Conservation (phyloP, 2,329 filamentous ascomycete genomes). For the Colletotrichum abscissum region DNA sequence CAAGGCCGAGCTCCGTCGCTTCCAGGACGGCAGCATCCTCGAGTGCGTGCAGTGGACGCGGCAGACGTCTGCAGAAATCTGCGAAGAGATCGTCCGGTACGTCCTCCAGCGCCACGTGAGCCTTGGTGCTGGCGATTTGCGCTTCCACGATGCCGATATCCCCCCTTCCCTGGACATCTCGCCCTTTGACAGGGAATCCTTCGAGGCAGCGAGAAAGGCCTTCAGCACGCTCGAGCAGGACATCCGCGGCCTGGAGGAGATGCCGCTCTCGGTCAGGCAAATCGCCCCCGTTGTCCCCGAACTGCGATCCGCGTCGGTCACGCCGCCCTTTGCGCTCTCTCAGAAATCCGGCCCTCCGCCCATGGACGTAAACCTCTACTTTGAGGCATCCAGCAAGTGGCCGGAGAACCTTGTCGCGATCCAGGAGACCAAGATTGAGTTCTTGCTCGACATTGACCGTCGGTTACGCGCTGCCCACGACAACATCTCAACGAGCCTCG, state of each 20-base stretch:
- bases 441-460: constrained; percentile 80
- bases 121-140: constrained; percentile 63
- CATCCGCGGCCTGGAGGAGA: constrained; percentile 80
- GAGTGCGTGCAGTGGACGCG: constrained; percentile 91
- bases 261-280: constrained; percentile 89
- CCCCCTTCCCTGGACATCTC: constrained; percentile 59
- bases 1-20: constrained; percentile 90
- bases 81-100: constrained; percentile 83
- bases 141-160: constrained; percentile 62
- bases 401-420: constrained; percentile 92
- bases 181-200: constrained; percentile 65
- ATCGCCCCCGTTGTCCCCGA: constrained; percentile 78
- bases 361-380: constrained; percentile 86
- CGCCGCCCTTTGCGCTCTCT: constrained; percentile 59
- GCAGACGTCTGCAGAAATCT: constrained; percentile 71
- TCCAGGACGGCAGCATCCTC: constrained; percentile 93
- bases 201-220: constrained; percentile 75
- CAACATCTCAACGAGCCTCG: constrained; percentile 75
- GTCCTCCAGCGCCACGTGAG: constrained; percentile 77
- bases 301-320: constrained; percentile 78
- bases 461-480: constrained; percentile 73
- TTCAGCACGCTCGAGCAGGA: constrained; percentile 82
- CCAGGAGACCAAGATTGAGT: constrained; percentile 93
- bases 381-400: constrained; percentile 94
- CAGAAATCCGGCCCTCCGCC: constrained; percentile 61